Base-by-base conservation (phyloP, 257 asterid genomes). In the Petrea volubilis region DNA sequence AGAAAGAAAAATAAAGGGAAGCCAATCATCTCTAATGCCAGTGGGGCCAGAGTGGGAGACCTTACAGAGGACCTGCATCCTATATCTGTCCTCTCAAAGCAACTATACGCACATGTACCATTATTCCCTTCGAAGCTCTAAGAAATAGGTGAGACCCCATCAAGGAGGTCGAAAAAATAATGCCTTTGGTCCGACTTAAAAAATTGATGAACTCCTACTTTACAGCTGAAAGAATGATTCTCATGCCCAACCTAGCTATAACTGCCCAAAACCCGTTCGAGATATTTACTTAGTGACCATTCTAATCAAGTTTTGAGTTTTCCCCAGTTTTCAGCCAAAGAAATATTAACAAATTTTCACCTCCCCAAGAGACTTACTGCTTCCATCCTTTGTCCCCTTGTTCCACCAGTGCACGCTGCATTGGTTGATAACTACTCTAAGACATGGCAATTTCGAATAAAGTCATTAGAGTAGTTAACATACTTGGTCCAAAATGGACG, bases 401-500 rank as follows among this genome's bases (percentile, higher is more conserved):
- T 67, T 70, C 46, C 71, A n/a, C 29, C 28, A 38, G 68, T 52
- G 52, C 20, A 34, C 14, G 47, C 15, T 71, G 72, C 28, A 3
- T 23, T 64, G 67, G 64, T 17, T 44, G 55, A 59, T 64, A 44
- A 50, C 83, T 87, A 92, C 93, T 88, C 96, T 86, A 93, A 67
- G 21, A 93, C 86, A 74, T 93, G 97, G 82, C 98, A 93, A 70
- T 83, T 88, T 78, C 93, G 82, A 25, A 90, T 72, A 68, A 93
- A 93, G 52, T 90, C 96, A 70, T 90, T 86, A 46, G 97, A 86
- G 90, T 91, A 85, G 82, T 93, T 90, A 56, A 93, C 87, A 15
- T 88, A 87, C 83, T 90, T 90, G 72, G 97, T 83, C 98, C 97
- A 93, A 79, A 93, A 90, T 4, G 98, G 98, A 11, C 97, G 87